Percentiles rank a stretch among this genome's conserved stretches.
Conservation (phyloP, 164 flowering plant species). For the Sextonia rubra region DNA sequence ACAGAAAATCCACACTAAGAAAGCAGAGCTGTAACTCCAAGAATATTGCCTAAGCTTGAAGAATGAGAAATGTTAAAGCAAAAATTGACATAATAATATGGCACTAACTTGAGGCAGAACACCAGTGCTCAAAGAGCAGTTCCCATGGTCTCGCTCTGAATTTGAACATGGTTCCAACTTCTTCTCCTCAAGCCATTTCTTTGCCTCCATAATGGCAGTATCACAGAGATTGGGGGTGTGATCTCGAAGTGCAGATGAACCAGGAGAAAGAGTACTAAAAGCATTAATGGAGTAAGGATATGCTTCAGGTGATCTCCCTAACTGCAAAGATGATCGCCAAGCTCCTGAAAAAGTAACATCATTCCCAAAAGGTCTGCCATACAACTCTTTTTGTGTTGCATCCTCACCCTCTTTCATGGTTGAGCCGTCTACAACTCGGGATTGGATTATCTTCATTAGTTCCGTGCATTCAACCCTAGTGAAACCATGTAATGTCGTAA, state of each 20-base stretch:
- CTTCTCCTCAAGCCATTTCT: slow-evolving; percentile 67
- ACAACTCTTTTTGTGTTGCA: slow-evolving; percentile 20
- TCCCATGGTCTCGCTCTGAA: slow-evolving; percentile 29
- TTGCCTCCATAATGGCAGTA: slow-evolving; percentile 65
- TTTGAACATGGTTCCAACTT: slow-evolving; percentile 44
- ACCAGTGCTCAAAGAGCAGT: slow-evolving; percentile 21
- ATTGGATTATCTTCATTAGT: slow-evolving; percentile 36
- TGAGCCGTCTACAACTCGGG: slow-evolving; percentile 37
- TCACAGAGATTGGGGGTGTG: slow-evolving; percentile 22
- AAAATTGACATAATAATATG: slow-evolving; percentile 5
- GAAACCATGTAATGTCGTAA: slow-evolving; percentile 11
- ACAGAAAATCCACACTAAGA: background rate
- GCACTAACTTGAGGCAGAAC: slow-evolving; percentile 36
- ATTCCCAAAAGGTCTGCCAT: slow-evolving; percentile 16
- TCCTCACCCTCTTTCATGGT: slow-evolving; percentile 18
- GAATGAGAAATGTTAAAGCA: background rate
- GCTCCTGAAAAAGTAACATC: slow-evolving; percentile 10
- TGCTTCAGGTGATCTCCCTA: background rate
- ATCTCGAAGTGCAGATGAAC: slow-evolving; percentile 14
- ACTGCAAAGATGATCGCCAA: slow-evolving; percentile 3
- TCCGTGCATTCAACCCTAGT: slow-evolving; percentile 55
- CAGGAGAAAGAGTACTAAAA: slow-evolving; percentile 20
- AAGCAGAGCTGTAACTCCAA: background rate
- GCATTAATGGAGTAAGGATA: slow-evolving; percentile 7
- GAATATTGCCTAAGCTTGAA: background rate